Evolutionary conservation across 2,329 filamentous ascomycete species (phyloP).

Genomic region (Cercospora brassicicola): DNA sequence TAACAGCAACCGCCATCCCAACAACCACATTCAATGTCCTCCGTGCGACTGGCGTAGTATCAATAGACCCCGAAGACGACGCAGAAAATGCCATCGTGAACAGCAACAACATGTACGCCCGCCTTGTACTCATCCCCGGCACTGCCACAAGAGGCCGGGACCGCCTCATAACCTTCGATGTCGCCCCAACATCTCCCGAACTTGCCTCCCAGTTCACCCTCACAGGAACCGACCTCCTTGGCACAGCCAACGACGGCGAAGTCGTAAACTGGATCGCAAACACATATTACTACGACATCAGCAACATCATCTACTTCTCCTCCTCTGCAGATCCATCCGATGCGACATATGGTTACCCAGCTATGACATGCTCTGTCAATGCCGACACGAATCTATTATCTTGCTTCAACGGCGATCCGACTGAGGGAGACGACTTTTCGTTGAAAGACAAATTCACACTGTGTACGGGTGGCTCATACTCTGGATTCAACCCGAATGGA

Average conservation of each 20-base stretch:
- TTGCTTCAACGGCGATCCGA: background rate
- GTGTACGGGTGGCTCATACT: background rate
- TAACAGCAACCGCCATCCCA: background rate
- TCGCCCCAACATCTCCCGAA: background rate
- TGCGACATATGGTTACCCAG: background rate
- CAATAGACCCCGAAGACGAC: background rate
- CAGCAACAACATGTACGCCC: slow-evolving; percentile 2
- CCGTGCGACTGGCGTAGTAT: background rate
- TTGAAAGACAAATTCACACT: background rate
- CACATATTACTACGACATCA: background rate
- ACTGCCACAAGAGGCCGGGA: background rate
- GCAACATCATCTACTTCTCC: background rate
- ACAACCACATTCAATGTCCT: background rate
- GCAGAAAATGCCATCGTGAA: background rate
- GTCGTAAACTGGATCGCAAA: background rate
- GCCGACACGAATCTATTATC: background rate
- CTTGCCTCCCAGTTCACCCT: background rate
- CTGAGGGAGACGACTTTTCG: background rate
- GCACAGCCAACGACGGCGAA: background rate
- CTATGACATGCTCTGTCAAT: background rate
- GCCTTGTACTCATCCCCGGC: background rate
- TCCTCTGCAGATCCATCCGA: background rate
- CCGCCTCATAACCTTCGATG: background rate
- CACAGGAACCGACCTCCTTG: background rate
- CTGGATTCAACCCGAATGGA: background rate